Evolutionary conservation across 2,329 filamentous ascomycete species (phyloP), one percentile per base, ranked within the genome.

Genomic region (Fusarium begoniae): DNA sequence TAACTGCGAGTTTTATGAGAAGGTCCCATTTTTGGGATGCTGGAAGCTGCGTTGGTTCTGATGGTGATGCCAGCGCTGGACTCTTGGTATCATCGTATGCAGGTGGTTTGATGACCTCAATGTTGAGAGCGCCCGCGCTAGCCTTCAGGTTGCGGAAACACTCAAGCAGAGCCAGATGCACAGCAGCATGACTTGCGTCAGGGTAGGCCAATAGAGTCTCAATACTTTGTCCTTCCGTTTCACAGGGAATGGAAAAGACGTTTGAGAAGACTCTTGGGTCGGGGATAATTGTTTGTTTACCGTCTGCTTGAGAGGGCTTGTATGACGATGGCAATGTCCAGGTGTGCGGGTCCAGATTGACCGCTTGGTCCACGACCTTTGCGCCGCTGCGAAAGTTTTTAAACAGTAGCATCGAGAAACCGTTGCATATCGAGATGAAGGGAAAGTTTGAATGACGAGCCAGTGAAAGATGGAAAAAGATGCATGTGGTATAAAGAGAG

Each of bases 1-100:
- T 66, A 0, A 73, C 40, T 8, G 70, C 70, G 18, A 73, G 43
- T 30, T 60, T 70, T 10, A 73, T 58, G 3, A 73, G n/a, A 8
- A 73, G 40, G 6, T 73, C 70, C 70, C 70, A 73, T 66, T 48
- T 70, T 13, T 73, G 51, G 2, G 70, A 70, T 12, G 65, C 65
- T 0, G 70, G 55, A 6, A 73, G 51, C 4, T 24, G 65, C 3
- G 30, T 20, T 2, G 55, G 38, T 8, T 56, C 44, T 20, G 40
- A 15, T 4, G 37, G 13, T 1, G 59, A 61, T 2, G 24, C 37
- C 2, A 2, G 18, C 20, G 2, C 32, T 5, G 57, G 13, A 2
- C 60, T 58, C 9, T 73, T 58, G 41, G 22, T n/a, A 1, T 14
- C 51, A 1, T 64, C n/a, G 14, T 73, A 73, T 13, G 51, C 30